Evolutionary conservation across 1,284 basidiomycete species (phyloP).

Genomic region (Melampsora americana): DNA sequence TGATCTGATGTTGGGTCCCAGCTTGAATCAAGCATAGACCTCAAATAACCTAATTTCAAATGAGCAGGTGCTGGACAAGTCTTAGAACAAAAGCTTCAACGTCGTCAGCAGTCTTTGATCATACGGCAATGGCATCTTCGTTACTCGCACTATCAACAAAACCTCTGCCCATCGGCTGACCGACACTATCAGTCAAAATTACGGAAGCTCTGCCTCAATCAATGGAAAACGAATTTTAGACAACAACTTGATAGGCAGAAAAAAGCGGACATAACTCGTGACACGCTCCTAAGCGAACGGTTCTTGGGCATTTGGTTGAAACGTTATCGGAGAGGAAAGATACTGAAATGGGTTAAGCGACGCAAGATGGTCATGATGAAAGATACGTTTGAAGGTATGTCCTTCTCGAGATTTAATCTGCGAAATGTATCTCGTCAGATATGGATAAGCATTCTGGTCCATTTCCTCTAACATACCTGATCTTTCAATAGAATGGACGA

Average conservation of each 20-base stretch:
- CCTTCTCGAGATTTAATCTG: neutral
- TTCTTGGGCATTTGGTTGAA: constrained; percentile 4
- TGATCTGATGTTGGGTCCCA: no score
- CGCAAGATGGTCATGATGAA: constrained; percentile 8
- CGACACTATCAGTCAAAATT: constrained; percentile 16
- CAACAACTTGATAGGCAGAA: neutral
- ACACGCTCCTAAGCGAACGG: neutral
- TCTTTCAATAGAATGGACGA: no score
- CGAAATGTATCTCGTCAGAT: no score
- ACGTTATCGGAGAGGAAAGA: constrained; percentile 7
- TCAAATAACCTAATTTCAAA: neutral
- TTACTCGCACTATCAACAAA: neutral
- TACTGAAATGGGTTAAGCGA: constrained; percentile 1
- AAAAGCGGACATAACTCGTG: neutral
- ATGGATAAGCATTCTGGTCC: no score
- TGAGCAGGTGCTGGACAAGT: constrained; percentile 19
- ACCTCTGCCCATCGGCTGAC: neutral
- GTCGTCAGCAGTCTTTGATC: neutral
- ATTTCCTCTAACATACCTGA: no score
- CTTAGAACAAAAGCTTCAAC: constrained; percentile 20
- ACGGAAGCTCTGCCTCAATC: constrained; percentile 10
- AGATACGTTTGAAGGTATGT: constrained; percentile 15
- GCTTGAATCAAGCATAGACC: no score
- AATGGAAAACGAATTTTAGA: constrained; percentile 14
- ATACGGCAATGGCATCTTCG: constrained; percentile 11